Percentiles rank a stretch among this genome's conserved stretches.
These are phyloP conservation scores for Sarcodon aspratus DNA, from an alignment of 768 basidiomycete genomes.

Conservation along the genomic window DNA sequence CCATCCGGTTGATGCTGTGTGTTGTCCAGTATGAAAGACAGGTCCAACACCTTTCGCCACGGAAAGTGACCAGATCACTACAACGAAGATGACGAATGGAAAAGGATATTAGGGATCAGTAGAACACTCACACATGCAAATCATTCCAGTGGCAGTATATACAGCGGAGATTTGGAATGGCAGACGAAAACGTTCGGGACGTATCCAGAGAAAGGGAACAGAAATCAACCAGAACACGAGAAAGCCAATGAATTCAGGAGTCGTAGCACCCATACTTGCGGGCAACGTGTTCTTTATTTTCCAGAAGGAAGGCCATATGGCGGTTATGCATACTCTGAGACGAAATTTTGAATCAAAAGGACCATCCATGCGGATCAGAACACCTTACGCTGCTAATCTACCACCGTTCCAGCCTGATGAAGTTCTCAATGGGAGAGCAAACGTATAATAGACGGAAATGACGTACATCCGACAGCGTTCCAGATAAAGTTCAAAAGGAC, in stretches of 20 bases:
- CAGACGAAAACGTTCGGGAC: constrained; percentile 10
- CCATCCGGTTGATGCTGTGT: neutral
- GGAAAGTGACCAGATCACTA: constrained; percentile 11
- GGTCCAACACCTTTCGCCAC: constrained; percentile 9
- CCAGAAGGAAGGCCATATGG: constrained; percentile 10
- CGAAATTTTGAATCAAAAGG: neutral
- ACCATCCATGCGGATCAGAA: neutral
- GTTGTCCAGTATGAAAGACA: constrained; percentile 4
- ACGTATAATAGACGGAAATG: neutral
- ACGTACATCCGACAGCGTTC: neutral
- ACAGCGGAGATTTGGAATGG: constrained; percentile 10
- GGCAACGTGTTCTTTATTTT: constrained; percentile 9
- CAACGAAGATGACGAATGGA: neutral
- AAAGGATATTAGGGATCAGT: constrained; percentile 6
- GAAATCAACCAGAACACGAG: constrained; percentile 8
- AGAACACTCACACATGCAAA: neutral
- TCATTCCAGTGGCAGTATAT: neutral
- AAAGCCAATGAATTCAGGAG: constrained; percentile 5
- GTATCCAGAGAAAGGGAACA: constrained; percentile 12
- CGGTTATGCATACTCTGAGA: constrained; percentile 7
- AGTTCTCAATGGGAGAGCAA: neutral
- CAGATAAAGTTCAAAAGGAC: constrained; percentile 1
- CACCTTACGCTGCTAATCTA: neutral
- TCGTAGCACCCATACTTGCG: neutral
- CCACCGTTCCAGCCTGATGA: neutral